Percentiles rank a stretch among this genome's conserved stretches.
Conservation (phyloP, 2,329 filamentous ascomycete genomes). For the Fusarium azukiicola region DNA sequence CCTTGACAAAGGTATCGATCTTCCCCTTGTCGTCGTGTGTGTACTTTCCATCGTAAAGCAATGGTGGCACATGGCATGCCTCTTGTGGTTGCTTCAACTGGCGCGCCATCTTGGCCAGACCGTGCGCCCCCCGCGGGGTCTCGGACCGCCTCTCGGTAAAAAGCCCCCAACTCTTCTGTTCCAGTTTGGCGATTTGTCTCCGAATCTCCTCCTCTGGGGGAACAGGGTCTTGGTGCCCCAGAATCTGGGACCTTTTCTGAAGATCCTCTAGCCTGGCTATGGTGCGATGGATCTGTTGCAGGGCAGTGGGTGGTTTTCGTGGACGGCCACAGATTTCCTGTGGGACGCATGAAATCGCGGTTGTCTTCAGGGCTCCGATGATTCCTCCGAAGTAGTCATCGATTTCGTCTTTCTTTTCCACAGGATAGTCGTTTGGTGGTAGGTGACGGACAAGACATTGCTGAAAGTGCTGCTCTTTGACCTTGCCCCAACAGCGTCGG, state of each 20-base stretch:
- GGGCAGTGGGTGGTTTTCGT: not conserved
- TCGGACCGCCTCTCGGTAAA: not conserved
- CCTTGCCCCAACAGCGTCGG: not conserved
- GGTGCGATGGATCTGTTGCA: not conserved
- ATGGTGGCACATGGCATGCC: conserved; percentile 4
- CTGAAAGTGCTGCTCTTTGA: not conserved
- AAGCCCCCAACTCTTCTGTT: not conserved
- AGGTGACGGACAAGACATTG: not conserved
- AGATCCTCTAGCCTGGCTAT: not conserved
- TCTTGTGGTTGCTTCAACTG: conserved; percentile 3
- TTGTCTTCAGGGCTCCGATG: not conserved
- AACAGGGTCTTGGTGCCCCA: not conserved
- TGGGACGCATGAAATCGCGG: not conserved
- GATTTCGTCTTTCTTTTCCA: not conserved
- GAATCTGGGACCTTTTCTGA: not conserved
- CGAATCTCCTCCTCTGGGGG: not conserved
- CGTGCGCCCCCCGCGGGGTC: not conserved
- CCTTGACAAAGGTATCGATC: not conserved
- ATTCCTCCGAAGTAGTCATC: not conserved
- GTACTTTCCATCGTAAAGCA: not conserved
- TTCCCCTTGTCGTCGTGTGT: not conserved
- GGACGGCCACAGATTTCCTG: not conserved
- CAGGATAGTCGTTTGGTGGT: not conserved
- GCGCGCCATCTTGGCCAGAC: not conserved
- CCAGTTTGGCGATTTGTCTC: not conserved